These are phyloP conservation scores for Aspergillus fumigatus DNA, from an alignment of 2,329 filamentous ascomycete species.

Conservation along the genomic window DNA sequence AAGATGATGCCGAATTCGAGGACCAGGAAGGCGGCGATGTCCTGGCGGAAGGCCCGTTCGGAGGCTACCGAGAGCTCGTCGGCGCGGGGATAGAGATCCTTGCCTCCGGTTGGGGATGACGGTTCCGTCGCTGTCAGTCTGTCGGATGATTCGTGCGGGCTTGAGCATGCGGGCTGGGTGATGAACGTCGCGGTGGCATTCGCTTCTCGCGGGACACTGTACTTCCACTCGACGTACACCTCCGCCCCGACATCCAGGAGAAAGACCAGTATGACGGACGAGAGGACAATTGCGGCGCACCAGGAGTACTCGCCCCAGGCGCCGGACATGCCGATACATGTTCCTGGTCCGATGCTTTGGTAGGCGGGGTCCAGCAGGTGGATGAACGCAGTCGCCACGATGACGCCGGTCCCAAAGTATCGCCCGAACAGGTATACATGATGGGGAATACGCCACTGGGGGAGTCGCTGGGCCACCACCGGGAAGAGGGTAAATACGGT, in stretches of 20 bases:
- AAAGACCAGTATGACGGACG: constrained; percentile 48
- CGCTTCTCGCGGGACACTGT: constrained; percentile 32
- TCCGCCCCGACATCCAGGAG: constrained; percentile 49
- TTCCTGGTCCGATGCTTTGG: constrained; percentile 41
- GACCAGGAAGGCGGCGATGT: constrained; percentile 40
- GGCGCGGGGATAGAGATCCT: not conserved
- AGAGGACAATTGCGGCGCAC: constrained; percentile 49
- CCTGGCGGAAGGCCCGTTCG: constrained; percentile 31
- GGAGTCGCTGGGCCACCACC: constrained; percentile 40
- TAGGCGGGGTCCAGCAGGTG: constrained; percentile 47
- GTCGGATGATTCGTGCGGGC: not conserved
- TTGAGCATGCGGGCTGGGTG: constrained; percentile 6
- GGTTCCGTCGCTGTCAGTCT: not conserved
- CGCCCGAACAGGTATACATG: constrained; percentile 45
- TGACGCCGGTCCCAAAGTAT: constrained; percentile 47
- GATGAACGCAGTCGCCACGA: constrained; percentile 45
- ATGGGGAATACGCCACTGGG: constrained; percentile 36
- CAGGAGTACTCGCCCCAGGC: constrained; percentile 50
- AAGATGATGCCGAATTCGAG: constrained; percentile 61
- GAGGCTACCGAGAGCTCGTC: constrained; percentile 7
- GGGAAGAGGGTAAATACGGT: constrained; percentile 43
- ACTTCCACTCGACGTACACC: constrained; percentile 48
- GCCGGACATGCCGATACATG: constrained; percentile 52
- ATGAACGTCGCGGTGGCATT: constrained; percentile 8
- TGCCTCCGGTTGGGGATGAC: not conserved